These are phyloP conservation scores for Ceriops zippeliana DNA, from an alignment of 345 rosid genomes.

Conservation along the genomic window DNA sequence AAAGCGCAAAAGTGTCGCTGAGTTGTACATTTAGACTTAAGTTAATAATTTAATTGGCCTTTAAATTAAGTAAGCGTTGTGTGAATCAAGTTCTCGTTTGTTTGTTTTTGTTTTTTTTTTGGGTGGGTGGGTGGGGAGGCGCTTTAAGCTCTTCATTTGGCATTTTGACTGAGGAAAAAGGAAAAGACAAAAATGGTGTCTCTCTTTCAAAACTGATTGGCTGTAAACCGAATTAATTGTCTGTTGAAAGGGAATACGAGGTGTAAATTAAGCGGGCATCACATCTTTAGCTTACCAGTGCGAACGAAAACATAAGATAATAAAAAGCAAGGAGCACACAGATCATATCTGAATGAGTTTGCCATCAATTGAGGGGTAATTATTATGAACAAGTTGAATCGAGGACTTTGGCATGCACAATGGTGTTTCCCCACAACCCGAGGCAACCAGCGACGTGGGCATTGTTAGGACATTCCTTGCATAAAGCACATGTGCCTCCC, in stretches of 20 bases:
- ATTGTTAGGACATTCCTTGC: slow-evolving; percentile 35
- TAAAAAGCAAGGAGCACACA: not conserved
- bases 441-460: not conserved
- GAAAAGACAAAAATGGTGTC: not conserved
- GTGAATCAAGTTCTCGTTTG: slow-evolving; percentile 23
- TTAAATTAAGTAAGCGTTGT: too few species aligned
- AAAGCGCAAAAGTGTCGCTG: not conserved
- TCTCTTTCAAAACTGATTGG: not conserved
- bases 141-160: slow-evolving; percentile 29
- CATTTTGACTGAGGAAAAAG: too few species aligned
- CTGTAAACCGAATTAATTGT: not conserved
- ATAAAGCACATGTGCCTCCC: slow-evolving; percentile 64
- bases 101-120: too few species aligned
- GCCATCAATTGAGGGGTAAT: not conserved
- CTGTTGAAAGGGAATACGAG: slow-evolving; percentile 32
- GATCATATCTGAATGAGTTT: slow-evolving; percentile 8
- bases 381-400: slow-evolving; percentile 35
- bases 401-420: slow-evolving; percentile 63
- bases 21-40: too few species aligned
- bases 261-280: slow-evolving; percentile 19
- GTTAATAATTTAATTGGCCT: too few species aligned
- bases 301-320: slow-evolving; percentile 10
- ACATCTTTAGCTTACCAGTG: slow-evolving; percentile 53
- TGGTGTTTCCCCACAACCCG: slow-evolving; percentile 61
- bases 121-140: slow-evolving; percentile 14